Evolutionary conservation across 225 moss, liverwort and hornwort genomes (phyloP).

Genomic region (Anthoceros angustus): DNA sequence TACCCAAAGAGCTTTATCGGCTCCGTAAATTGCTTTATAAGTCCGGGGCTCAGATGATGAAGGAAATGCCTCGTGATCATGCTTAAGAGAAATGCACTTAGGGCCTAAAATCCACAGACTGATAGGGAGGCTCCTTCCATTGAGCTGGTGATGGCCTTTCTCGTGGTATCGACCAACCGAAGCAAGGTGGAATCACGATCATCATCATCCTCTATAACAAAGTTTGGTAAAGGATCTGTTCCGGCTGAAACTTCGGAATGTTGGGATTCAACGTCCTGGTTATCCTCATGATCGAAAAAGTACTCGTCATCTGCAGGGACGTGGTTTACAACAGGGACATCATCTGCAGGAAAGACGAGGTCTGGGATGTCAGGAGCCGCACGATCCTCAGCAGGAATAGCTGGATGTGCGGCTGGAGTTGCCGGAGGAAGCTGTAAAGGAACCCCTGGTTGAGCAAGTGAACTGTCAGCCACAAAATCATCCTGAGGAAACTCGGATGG

Average conservation of each 20-base stretch:
- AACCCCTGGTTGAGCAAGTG: not conserved
- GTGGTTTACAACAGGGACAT: not conserved
- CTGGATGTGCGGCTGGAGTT: no score
- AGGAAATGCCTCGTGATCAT: not conserved
- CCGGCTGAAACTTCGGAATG: not conserved
- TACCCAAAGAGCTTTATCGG: not conserved
- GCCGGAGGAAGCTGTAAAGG: not conserved
- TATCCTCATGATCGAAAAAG: not conserved
- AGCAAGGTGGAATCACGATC: no score
- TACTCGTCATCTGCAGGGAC: not conserved
- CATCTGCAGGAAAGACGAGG: not conserved
- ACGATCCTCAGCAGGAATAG: not conserved
- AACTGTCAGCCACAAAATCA: not conserved
- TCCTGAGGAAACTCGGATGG: not conserved
- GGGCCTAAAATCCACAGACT: not conserved
- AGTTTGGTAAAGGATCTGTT: not conserved
- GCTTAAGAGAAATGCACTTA: not conserved
- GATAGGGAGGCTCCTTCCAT: not conserved
- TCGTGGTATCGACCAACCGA: not conserved
- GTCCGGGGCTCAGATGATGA: not conserved
- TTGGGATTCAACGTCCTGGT: not conserved
- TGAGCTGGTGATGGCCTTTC: not conserved
- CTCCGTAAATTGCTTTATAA: not conserved
- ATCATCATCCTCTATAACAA: not conserved
- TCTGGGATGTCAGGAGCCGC: not conserved